phyloP scores from a whole-genome alignment of 2,329 filamentous ascomycete genomes.

The Pestalotiopsis fici region DNA sequence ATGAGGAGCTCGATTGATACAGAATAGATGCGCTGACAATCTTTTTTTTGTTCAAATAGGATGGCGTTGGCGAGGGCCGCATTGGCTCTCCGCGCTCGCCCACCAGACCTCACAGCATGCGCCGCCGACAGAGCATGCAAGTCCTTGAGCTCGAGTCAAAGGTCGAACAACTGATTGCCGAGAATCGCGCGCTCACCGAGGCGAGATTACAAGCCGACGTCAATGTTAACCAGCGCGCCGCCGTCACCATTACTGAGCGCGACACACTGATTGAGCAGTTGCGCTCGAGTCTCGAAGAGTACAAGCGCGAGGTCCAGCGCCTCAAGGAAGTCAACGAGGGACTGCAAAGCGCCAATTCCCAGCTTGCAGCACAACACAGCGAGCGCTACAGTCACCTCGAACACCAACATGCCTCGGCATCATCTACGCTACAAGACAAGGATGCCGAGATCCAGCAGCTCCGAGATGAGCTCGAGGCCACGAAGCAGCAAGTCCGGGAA shows the following conservation, averaged over 20 bases:
- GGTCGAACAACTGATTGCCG: constrained; percentile 80
- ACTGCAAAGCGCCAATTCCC: constrained; percentile 74
- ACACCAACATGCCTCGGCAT: constrained; percentile 64
- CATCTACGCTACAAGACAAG: constrained; percentile 73
- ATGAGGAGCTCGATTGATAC: too few relatives aligned
- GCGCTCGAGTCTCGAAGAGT: constrained; percentile 73
- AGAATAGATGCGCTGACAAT: constrained; percentile 11
- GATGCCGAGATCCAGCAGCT: constrained; percentile 81
- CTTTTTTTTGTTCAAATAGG: constrained; percentile 51
- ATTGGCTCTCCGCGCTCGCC: constrained; percentile 87
- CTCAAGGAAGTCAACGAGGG: constrained; percentile 82
- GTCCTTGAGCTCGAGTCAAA: constrained; percentile 86
- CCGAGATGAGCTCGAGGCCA: constrained; percentile 74
- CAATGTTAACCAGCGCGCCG: constrained; percentile 63
- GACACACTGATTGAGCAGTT: constrained; percentile 86
- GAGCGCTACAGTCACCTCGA: constrained; percentile 70
- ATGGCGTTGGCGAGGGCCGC: constrained; percentile 89
- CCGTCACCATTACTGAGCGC: constrained; percentile 74
- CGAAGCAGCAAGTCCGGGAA: constrained; percentile 62
- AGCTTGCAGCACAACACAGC: constrained; percentile 75
- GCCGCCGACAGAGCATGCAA: constrained; percentile 96
- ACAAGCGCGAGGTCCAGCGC: constrained; percentile 80
- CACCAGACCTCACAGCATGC: constrained; percentile 91
- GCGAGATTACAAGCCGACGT: constrained; percentile 72
- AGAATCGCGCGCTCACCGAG: constrained; percentile 79